Evolutionary conservation across 495 filamentous ascomycete species (phyloP).

Genomic region (Margaritispora aquatica): DNA sequence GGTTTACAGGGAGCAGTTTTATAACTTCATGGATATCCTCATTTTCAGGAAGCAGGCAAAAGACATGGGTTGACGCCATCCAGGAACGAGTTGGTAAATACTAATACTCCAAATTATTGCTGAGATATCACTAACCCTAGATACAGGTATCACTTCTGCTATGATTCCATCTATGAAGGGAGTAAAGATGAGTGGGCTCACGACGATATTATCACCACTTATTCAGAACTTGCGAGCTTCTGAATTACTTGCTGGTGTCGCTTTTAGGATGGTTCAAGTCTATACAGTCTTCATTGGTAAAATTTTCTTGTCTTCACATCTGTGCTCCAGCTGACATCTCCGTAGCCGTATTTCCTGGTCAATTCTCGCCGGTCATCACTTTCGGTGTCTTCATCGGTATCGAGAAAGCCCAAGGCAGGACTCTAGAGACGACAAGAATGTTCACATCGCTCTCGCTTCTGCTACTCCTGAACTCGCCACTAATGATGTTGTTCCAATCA

Average conservation of each 20-base stretch:
- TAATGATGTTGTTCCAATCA: slow-evolving; percentile 23
- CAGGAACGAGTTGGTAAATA: slow-evolving; percentile 26
- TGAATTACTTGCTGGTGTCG: not conserved
- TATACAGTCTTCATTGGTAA: not conserved
- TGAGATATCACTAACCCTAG: not conserved
- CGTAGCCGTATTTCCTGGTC: not conserved
- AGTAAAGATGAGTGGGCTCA: not conserved
- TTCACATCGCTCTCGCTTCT: slow-evolving; percentile 35
- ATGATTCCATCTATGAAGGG: not conserved
- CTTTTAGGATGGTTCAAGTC: not conserved
- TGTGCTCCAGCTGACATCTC: not conserved
- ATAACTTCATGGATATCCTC: not conserved
- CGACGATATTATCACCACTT: not conserved
- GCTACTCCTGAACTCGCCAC: slow-evolving; percentile 26
- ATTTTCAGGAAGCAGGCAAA: slow-evolving; percentile 18
- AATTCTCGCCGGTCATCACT: not conserved
- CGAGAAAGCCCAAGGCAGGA: not conserved
- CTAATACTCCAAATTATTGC: not conserved
- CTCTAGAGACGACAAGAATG: slow-evolving; percentile 12
- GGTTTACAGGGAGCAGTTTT: not conserved
- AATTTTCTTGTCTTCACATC: no score
- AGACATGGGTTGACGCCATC: slow-evolving; percentile 33
- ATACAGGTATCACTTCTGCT: not conserved
- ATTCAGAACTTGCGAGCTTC: not conserved
- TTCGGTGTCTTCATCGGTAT: not conserved